A percentile compares a stretch with the other conserved stretches of the same genome.
Evolutionary conservation across 164 flowering plant species (phyloP).

Genomic region (Hamamelis virginiana): DNA sequence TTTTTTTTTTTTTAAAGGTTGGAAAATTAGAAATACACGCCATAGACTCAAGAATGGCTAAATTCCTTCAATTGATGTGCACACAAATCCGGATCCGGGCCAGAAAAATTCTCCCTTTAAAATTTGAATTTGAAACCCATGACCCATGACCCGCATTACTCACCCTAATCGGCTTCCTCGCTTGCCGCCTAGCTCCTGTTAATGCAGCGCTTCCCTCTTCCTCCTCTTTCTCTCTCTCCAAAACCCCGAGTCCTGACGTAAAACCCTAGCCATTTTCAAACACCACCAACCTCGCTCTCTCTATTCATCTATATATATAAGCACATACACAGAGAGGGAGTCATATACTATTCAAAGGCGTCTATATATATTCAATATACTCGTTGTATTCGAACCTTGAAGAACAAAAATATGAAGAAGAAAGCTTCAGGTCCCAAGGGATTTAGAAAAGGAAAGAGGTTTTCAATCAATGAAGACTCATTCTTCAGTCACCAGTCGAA

Average conservation of each 20-base stretch:
- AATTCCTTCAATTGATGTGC: no score
- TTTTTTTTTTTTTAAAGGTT: no score
- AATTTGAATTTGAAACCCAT: no score
- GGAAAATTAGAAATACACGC: no score
- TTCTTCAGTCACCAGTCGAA: conserved; percentile 41
- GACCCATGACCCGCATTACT: no score
- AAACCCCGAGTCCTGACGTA: background rate
- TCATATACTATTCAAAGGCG: no score
- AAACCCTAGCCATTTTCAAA: background rate
- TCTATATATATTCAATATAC: background rate
- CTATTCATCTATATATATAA: background rate
- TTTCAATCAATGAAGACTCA: conserved; percentile 33
- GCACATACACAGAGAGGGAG: background rate
- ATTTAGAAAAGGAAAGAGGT: conserved; percentile 20
- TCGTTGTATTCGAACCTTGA: background rate
- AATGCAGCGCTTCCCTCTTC: background rate
- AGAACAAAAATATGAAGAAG: conserved; percentile 25
- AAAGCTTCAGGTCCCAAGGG: conserved; percentile 21
- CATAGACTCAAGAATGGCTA: no score
- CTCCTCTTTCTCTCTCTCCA: background rate
- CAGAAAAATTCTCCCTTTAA: no score
- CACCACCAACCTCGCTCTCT: background rate
- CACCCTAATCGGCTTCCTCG: no score
- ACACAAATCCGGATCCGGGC: no score
- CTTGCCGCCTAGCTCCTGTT: background rate